phyloP scores from a whole-genome alignment of 192 early-diverging fungal species.

The Mortierella alpina region DNA sequence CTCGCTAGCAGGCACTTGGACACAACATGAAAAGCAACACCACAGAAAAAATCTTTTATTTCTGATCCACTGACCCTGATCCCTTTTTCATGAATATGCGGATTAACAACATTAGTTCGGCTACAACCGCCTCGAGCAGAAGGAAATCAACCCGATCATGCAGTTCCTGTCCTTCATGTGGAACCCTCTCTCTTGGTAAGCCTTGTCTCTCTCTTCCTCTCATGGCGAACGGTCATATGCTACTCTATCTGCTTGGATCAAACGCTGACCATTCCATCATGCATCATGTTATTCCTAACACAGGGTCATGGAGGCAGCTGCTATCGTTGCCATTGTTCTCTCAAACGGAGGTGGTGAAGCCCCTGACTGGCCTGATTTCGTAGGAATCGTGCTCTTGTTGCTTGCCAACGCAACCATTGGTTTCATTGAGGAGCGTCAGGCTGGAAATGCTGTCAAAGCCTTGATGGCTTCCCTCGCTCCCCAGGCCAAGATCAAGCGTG shows the following conservation, averaged over 20 bases:
- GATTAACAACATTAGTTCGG: slow-evolving; percentile 64
- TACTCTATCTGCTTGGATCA: background rate
- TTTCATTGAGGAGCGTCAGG: slow-evolving; percentile 89
- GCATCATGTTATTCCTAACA: slow-evolving; percentile 1
- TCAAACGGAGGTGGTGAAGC: slow-evolving; percentile 76
- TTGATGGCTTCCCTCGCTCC: slow-evolving; percentile 93
- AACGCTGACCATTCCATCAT: slow-evolving; percentile 5
- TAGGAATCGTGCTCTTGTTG: slow-evolving; percentile 84
- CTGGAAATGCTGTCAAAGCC: slow-evolving; percentile 92
- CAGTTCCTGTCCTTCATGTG: slow-evolving; percentile 91
- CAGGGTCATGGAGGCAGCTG: slow-evolving; percentile 85
- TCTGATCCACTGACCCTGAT: background rate
- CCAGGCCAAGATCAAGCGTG: slow-evolving; percentile 88
- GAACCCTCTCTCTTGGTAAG: slow-evolving; percentile 79
- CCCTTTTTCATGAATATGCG: background rate
- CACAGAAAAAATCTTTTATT: background rate
- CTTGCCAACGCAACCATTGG: slow-evolving; percentile 89
- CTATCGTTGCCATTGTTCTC: slow-evolving; percentile 82
- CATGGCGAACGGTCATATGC: background rate
- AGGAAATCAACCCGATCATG: slow-evolving; percentile 83
- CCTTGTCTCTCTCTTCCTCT: background rate
- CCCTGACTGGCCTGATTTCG: slow-evolving; percentile 88
- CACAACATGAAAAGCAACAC: background rate
- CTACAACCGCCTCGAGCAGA: slow-evolving; percentile 76
- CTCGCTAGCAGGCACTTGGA: background rate